Evolutionary conservation across 495 filamentous ascomycete genomes (phyloP), one percentile per base, ranked within the genome.

Genomic region (Rhypophila decipiens): DNA sequence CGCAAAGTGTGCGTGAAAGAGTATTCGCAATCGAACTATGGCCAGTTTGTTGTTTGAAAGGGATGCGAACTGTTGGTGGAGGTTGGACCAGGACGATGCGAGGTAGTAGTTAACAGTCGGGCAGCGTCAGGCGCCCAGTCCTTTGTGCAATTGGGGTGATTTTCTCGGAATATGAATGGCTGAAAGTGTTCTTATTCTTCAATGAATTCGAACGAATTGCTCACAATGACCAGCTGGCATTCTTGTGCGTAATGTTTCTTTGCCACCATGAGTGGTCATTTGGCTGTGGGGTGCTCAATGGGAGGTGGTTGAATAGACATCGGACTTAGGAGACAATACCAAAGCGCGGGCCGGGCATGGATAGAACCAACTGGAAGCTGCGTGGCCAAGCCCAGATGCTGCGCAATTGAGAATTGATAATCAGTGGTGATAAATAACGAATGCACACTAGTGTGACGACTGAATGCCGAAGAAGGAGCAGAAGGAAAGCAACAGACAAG

Each of bases 101-200:
- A 40, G n/a, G 39, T 39, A 40, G 36, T 39, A 37, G 20, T 40
- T 31, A 18, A 24, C 18, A 41, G 45, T 41, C 45, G 45, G 36
- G 35, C 35, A 47, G 23, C 35, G 45, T 47, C 45, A 47, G 45
- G 45, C 45, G 39, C 21, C 35, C 45, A 40, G 13, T 40, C 17
- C 45, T 41, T 40, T 47, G 35, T 47, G 35, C 21, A 33, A 47
- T 47, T 47, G 45, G 24, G 23, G 45, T 46, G 4, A 24, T 46
- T 46, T 39, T 22, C 17, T 22, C 29, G n/a, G 40, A 19, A 15
- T 15, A 13, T 40, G 15, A 40, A 47, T 40, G 45, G 45, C 35
- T 36, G 36, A 36, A 40, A 24, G 39, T 39, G 22, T 24, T 2
- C 15, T n/a, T 39, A 18, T 18, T 40, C n/a, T n/a, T n/a, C n/a